phyloP scores from a whole-genome alignment of 2,329 filamentous ascomycete species.

The Samsoniella hepiali region DNA sequence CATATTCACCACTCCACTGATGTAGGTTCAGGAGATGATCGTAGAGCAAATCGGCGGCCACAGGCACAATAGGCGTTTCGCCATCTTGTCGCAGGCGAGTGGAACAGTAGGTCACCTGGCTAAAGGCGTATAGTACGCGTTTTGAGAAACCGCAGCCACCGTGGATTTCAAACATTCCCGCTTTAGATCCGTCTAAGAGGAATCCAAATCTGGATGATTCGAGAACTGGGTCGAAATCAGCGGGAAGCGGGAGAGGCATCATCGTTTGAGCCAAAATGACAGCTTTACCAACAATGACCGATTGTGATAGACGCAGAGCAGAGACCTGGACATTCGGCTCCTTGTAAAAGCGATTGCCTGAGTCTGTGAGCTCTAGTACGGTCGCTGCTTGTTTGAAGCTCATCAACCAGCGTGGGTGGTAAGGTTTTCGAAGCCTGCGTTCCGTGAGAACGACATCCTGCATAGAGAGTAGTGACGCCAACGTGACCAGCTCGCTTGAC shows the following conservation, averaged over 20 bases:
- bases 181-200: constrained; percentile 36
- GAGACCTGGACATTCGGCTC: constrained; percentile 33
- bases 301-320: constrained; percentile 36
- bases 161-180: constrained; percentile 37
- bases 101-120: constrained; percentile 38
- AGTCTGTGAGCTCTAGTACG: constrained; percentile 35
- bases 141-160: constrained; percentile 42
- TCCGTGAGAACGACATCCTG: constrained; percentile 40
- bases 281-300: constrained; percentile 38
- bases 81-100: constrained; percentile 34
- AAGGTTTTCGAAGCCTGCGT: constrained; percentile 32
- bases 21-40: constrained; percentile 31
- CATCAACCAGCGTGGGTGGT: constrained; percentile 36
- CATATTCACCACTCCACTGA: constrained; percentile 36
- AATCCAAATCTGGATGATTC: constrained; percentile 36
- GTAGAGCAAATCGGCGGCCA: constrained; percentile 29
- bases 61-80: constrained; percentile 31
- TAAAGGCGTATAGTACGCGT: constrained; percentile 36
- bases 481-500: constrained; percentile 36
- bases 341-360: constrained; percentile 36
- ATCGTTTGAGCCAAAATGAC: constrained; percentile 41
- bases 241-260: constrained; percentile 30
- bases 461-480: constrained; percentile 38
- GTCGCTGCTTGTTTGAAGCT: constrained; percentile 36
- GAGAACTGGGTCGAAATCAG: constrained; percentile 28